Conservation (phyloP, 2,329 filamentous ascomycete species). For the Didymella keratinophila region DNA sequence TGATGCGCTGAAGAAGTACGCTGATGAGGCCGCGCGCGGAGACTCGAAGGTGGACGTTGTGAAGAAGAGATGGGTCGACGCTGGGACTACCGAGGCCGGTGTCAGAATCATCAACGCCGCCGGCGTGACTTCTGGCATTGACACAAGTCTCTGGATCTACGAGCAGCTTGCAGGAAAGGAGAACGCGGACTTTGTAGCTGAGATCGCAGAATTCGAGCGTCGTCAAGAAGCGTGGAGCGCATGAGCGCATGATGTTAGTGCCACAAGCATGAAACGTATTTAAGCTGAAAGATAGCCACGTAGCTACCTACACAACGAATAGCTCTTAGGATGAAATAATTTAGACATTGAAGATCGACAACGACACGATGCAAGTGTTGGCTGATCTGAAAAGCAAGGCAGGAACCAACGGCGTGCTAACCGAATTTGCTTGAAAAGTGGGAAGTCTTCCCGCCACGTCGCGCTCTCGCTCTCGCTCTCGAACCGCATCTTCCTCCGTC, state of each 20-base stretch:
- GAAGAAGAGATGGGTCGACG: slow-evolving; percentile 46
- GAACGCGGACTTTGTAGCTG: slow-evolving; percentile 32
- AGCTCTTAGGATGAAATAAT: not conserved
- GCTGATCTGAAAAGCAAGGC: not conserved
- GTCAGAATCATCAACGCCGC: slow-evolving; percentile 47
- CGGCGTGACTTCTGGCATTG: slow-evolving; percentile 46
- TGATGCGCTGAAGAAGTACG: slow-evolving; percentile 35
- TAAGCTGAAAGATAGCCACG: not conserved
- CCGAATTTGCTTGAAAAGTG: slow-evolving; percentile 1
- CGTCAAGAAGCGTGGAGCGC: slow-evolving; percentile 34
- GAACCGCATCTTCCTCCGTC: slow-evolving; percentile 6
- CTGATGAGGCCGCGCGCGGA: slow-evolving; percentile 42
- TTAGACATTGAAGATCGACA: not conserved
- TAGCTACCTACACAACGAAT: not conserved
- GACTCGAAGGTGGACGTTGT: slow-evolving; percentile 36
- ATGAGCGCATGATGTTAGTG: slow-evolving; percentile 16
- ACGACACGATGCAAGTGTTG: not conserved
- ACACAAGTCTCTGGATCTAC: slow-evolving; percentile 42
- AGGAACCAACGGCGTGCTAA: not conserved
- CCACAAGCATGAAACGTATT: not conserved
- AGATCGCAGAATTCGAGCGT: slow-evolving; percentile 45
- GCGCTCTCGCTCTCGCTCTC: slow-evolving; percentile 35
- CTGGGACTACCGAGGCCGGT: slow-evolving; percentile 38
- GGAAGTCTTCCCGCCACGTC: slow-evolving; percentile 4
- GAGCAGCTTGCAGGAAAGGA: slow-evolving; percentile 39